Evolutionary conservation across 1,284 basidiomycete genomes (phyloP).

Genomic region (Tilletia indica): DNA sequence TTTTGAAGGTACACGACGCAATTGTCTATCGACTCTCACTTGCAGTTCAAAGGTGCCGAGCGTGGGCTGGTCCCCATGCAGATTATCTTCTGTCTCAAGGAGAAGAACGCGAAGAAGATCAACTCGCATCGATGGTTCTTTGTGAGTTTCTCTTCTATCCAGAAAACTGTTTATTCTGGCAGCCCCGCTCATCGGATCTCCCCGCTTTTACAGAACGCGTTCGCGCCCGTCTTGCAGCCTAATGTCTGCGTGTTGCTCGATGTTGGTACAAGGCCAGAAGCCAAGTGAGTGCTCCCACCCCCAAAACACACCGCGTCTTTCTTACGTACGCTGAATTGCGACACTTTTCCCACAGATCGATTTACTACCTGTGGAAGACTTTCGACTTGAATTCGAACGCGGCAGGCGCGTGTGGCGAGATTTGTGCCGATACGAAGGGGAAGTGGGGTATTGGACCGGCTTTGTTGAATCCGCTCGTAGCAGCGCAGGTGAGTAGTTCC

Average conservation of each 20-base stretch:
- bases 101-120: slow-evolving; percentile 62
- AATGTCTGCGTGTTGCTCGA: slow-evolving; percentile 87
- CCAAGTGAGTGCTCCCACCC: slow-evolving; percentile 22
- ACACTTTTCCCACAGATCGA: slow-evolving; percentile 67
- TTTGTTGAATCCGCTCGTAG: slow-evolving; percentile 82
- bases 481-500: slow-evolving; percentile 29
- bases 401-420: slow-evolving; percentile 82
- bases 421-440: slow-evolving; percentile 49
- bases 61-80: slow-evolving; percentile 65
- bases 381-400: slow-evolving; percentile 76
- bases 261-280: slow-evolving; percentile 78
- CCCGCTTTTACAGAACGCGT: slow-evolving; percentile 32
- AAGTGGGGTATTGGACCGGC: slow-evolving; percentile 67
- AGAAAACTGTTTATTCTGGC: background rate
- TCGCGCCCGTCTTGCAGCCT: slow-evolving; percentile 63
- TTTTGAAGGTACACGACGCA: slow-evolving; percentile 71
- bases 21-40: slow-evolving; percentile 79
- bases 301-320: background rate
- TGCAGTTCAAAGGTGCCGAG: slow-evolving; percentile 91
- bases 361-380: slow-evolving; percentile 94
- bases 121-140: slow-evolving; percentile 95
- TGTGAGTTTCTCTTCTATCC: slow-evolving; percentile 64
- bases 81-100: slow-evolving; percentile 54
- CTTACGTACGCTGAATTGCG: background rate
- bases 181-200: background rate